These are phyloP conservation scores for Aspergillus phoenicis DNA, from an alignment of 2,329 filamentous ascomycete species.

Conservation along the genomic window DNA sequence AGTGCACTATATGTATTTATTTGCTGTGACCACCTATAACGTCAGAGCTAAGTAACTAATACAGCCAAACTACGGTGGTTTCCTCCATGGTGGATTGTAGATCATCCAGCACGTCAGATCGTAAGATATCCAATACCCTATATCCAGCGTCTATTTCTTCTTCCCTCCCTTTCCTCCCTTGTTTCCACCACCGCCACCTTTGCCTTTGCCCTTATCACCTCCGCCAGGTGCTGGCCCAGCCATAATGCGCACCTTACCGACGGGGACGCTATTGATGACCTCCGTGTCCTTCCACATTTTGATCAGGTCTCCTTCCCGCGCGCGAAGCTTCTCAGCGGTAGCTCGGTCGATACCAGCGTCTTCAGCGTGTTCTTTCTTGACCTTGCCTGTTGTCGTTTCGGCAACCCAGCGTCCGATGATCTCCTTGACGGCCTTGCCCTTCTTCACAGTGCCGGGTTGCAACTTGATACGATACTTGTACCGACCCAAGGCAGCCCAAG, in stretches of 20 bases:
- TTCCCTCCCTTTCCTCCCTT: slow-evolving; percentile 42
- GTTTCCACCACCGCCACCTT: slow-evolving; percentile 35
- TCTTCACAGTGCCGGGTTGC: slow-evolving; percentile 86
- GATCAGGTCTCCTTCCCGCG: slow-evolving; percentile 81
- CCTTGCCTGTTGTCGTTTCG: slow-evolving; percentile 56
- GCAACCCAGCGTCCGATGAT: slow-evolving; percentile 79
- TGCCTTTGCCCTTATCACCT: slow-evolving; percentile 41
- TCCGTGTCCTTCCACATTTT: slow-evolving; percentile 80
- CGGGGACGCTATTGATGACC: slow-evolving; percentile 76
- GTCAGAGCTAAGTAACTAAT: neutral
- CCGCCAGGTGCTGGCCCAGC: slow-evolving; percentile 61
- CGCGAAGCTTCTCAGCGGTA: slow-evolving; percentile 78
- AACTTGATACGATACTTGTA: slow-evolving; percentile 96
- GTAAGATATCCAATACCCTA: neutral
- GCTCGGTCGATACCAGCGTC: slow-evolving; percentile 52
- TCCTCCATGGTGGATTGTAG: neutral
- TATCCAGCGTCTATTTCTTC: slow-evolving; percentile 37
- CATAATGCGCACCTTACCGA: slow-evolving; percentile 79
- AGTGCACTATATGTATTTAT: too few relatives aligned
- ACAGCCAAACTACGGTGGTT: neutral
- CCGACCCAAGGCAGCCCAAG: slow-evolving; percentile 63
- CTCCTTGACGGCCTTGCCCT: slow-evolving; percentile 91
- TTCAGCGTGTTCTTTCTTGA: slow-evolving; percentile 58
- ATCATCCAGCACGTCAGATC: neutral
- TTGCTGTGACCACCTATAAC: too few relatives aligned